Evolutionary conservation across 352 stramenopile species (phyloP), one percentile per base, ranked within the genome.

Genomic region (Globisporangium megalacanthum): DNA sequence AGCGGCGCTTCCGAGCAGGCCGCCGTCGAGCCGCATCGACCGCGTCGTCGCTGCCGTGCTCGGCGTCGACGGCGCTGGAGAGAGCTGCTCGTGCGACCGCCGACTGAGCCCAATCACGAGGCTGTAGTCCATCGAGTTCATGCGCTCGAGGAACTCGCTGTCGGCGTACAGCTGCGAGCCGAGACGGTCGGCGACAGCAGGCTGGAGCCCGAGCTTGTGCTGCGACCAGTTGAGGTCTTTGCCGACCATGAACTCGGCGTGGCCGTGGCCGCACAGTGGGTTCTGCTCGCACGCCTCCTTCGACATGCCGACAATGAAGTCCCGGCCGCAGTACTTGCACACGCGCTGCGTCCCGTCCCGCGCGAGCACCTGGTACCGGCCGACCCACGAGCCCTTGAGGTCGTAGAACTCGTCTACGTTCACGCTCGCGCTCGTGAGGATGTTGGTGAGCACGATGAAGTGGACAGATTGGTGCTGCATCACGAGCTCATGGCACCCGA

Each of bases 71-170:
- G 66, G 68, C 17, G 63, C 57, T 0, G 70, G 69, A 48, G 79
- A 74, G 1, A 69, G 64, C 25, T 29, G 64, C 25, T 29, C 25
- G 25, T 29, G 25, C 25, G 25, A 29, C n/a, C 72, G 67, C 3
- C 79, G 75, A 62, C 77, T 89, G 50, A 98, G 70, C 17, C 94
- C 95, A 66, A 98, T 96, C 52, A 98, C 76, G 60, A 98, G 80
- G 54, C 88, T 97, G 70, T 98, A 98, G 68, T 98, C 95, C 88
- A 98, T 98, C 64, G 96, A 98, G 65, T 97, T 97, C 77, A 98
- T 98, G 39, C 83, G 79, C 47, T 89, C 77, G 49, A 98, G 68
- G 55, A 98, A 98, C 59, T 96, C 74, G 31, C 83, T 97, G 64
- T 98, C 95, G 3, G 75, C 83, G 49, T 89, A 83, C 14, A 98